Base-by-base conservation (phyloP, 2,329 filamentous ascomycete species). In the Hypoxylon sp. region DNA sequence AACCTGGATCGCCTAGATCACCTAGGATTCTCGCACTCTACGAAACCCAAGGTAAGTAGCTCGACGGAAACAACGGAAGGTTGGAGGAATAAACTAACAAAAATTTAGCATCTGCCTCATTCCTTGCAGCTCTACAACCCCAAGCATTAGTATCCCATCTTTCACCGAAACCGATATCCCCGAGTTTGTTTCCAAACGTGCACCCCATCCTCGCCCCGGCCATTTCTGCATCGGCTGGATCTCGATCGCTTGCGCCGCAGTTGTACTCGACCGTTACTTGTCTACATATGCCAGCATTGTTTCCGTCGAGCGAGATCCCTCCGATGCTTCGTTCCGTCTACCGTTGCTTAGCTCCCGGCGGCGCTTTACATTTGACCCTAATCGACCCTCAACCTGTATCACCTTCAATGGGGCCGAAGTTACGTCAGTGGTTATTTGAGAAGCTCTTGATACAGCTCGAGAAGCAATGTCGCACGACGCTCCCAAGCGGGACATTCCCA, bases 361-460 rank as follows among this genome's bases (percentile, higher is more conserved):
- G 89, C 1, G 78, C 80, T 19, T 74, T 91, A 11, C 83, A 89
- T 61, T 75, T 91, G 15, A 83, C 84, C 0, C 76, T 91, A 17
- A 85, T 91, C 65, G 87, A 91, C 59, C 87, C 89, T 0, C 77
- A 84, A 6, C 89, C 89, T 0, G 78, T 84, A 0, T 77, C 83
- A 3, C 76, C 79, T 1, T 87, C 84, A 0, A 78, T 87, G 22
- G 89, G 89, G 0, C 86, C 85, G 0, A 77, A 78, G 1, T 77
- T 91, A 71, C 79, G 84, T 34, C 74, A 78, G 0, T 91, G 89
- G 89, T 78, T 91, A 2, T 85, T 89, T 44, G 80, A 85, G 3
- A 80, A 89, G 53, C 78, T 91, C 0, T 73, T 89, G 1, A 73
- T 84, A 6, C 88, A 88, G 59, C 75, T 91, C 0, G 85, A 88